Conservation (phyloP, 441 rosid genomes). For the Erodium trifolium region DNA sequence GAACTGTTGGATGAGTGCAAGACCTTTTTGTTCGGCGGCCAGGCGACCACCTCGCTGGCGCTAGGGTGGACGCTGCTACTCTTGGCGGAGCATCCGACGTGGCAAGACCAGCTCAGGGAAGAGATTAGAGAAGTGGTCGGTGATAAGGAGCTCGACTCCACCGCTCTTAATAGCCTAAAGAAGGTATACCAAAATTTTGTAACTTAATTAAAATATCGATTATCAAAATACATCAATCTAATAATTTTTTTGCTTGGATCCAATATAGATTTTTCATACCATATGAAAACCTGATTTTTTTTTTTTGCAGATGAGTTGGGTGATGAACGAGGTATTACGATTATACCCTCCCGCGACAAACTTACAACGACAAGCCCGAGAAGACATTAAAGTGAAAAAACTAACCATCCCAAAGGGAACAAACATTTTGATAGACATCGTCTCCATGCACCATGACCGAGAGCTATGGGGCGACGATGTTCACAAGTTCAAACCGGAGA, state of each 20-base stretch:
- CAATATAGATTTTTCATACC: too few relatives aligned
- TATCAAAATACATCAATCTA: too few relatives aligned
- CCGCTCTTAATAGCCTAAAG: constrained; percentile 62
- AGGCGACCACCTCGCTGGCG: constrained; percentile 88
- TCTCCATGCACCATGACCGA: constrained; percentile 86
- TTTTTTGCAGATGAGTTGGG: constrained; percentile 75
- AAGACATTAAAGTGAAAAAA: constrained; percentile 49
- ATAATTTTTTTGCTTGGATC: too few relatives aligned
- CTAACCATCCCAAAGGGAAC: constrained; percentile 60
- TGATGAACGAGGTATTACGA: constrained; percentile 75
- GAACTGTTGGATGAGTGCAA: constrained; percentile 83
- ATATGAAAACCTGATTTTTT: too few relatives aligned
- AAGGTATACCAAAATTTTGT: constrained; percentile 49
- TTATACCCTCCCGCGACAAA: constrained; percentile 84
- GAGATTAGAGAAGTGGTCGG: constrained; percentile 64
- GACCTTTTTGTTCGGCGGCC: constrained; percentile 92
- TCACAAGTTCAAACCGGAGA: constrained; percentile 66
- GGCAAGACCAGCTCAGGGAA: constrained; percentile 68
- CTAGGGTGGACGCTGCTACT: constrained; percentile 79
- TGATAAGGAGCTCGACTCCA: constrained; percentile 47
- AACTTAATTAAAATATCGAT: too few relatives aligned
- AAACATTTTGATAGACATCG: constrained; percentile 87
- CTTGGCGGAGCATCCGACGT: constrained; percentile 60
- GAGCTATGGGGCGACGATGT: constrained; percentile 78
- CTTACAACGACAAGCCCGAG: constrained; percentile 72